A percentile compares a stretch with the other conserved stretches of the same genome.
Evolutionary conservation across 179 eudicot genomes (phyloP).

Genomic region (Heliamphora pulchella): DNA sequence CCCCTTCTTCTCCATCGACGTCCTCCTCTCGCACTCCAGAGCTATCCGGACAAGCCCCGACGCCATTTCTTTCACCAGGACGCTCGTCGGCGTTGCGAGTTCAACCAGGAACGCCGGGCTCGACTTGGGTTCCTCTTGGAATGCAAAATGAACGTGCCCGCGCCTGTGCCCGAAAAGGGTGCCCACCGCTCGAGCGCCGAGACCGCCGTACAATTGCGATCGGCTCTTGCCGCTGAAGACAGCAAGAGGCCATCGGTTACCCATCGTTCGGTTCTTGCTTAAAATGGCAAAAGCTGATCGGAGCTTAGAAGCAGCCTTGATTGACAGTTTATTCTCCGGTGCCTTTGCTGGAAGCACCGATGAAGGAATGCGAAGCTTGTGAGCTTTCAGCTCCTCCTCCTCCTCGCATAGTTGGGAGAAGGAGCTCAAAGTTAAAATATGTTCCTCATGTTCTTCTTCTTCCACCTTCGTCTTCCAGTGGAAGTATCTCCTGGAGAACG

Average conservation of each 20-base stretch:
- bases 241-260: too few species aligned
- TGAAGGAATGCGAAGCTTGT: background rate
- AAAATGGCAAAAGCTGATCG: constrained; percentile 18
- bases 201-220: constrained; percentile 24
- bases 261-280: too few species aligned
- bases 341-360: background rate
- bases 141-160: constrained; percentile 66
- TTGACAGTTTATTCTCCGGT: constrained; percentile 4
- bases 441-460: constrained; percentile 22
- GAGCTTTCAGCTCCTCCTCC: background rate
- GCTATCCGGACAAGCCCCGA: constrained; percentile 79
- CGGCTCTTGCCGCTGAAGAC: constrained; percentile 17
- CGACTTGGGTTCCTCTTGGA: constrained; percentile 52
- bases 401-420: background rate
- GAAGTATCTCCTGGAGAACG: constrained; percentile 72
- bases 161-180: constrained; percentile 70
- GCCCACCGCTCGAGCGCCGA: constrained; percentile 51
- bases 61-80: constrained; percentile 72
- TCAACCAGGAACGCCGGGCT: constrained; percentile 61
- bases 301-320: background rate
- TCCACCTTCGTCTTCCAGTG: constrained; percentile 44
- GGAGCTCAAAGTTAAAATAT: constrained; percentile 8
- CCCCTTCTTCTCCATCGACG: constrained; percentile 31
- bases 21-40: constrained; percentile 66
- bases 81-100: constrained; percentile 56